A percentile compares a stretch with the other conserved stretches of the same genome.
Evolutionary conservation across 371 early-diverging fungal species (phyloP).

Genomic region (Amoeboaphelidium protococcarum): DNA sequence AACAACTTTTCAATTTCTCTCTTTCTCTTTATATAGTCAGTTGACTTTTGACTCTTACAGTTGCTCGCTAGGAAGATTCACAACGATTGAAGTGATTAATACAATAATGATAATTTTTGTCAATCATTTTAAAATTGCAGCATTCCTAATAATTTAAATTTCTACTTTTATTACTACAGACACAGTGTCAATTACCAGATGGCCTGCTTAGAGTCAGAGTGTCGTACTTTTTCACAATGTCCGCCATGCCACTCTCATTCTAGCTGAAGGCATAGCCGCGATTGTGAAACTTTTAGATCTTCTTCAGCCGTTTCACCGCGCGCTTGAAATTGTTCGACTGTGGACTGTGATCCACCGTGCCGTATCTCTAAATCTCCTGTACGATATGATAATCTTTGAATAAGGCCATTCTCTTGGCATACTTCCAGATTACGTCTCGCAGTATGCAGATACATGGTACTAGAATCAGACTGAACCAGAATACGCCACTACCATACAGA

Average conservation of each 20-base stretch:
- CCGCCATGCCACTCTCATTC: constrained; percentile 77
- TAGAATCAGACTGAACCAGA: constrained; percentile 60
- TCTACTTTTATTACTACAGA: too few relatives aligned
- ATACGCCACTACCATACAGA: constrained; percentile 42
- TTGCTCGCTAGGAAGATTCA: too few relatives aligned
- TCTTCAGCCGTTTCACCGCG: constrained; percentile 72
- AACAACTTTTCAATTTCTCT: too few relatives aligned
- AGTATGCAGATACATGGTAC: constrained; percentile 51
- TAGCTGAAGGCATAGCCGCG: constrained; percentile 94
- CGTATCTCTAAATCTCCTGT: constrained; percentile 86
- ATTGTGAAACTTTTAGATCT: constrained; percentile 70
- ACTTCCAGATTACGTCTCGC: constrained; percentile 77
- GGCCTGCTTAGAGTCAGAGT: too few relatives aligned
- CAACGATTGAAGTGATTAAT: too few relatives aligned
- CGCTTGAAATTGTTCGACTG: constrained; percentile 88
- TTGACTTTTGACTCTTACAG: too few relatives aligned
- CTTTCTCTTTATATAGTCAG: too few relatives aligned
- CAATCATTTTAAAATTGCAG: too few relatives aligned
- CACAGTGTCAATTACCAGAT: too few relatives aligned
- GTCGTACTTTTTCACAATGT: constrained; percentile 80
- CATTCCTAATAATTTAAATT: too few relatives aligned
- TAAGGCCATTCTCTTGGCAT: constrained; percentile 47
- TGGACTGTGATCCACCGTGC: constrained; percentile 90
- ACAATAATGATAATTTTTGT: too few relatives aligned
- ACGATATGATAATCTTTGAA: constrained; percentile 69